Evolutionary conservation across 1,284 basidiomycete species (phyloP).

Genomic region (Rhodotorula mucilaginosa): DNA sequence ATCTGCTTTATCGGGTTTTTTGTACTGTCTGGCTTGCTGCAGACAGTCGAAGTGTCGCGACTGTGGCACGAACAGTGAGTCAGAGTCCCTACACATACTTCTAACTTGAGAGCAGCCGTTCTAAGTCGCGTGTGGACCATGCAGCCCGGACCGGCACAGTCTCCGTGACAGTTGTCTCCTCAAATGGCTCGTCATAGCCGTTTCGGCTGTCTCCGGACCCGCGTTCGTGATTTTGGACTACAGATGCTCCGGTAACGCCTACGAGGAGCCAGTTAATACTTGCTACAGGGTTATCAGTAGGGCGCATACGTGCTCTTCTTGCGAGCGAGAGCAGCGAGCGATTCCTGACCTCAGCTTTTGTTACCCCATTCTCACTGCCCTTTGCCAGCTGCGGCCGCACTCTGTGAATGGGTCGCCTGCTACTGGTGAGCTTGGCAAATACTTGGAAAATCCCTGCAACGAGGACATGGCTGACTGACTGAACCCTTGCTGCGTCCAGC

Average conservation of each 20-base stretch:
- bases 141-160: constrained; percentile 27
- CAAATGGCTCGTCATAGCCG: constrained; percentile 16
- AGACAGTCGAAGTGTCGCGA: constrained; percentile 29
- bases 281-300: constrained; percentile 25
- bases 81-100: too few species aligned
- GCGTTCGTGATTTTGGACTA: background rate
- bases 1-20: constrained; percentile 13
- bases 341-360: background rate
- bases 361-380: too few species aligned
- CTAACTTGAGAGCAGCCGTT: too few species aligned
- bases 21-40: constrained; percentile 3
- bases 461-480: background rate
- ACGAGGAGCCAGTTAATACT: background rate
- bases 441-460: too few species aligned
- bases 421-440: background rate
- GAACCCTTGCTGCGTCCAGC: background rate
- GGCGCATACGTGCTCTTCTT: background rate
- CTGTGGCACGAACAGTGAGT: constrained; percentile 35
- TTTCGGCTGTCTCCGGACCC: constrained; percentile 6
- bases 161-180: constrained; percentile 14
- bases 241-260: constrained; percentile 13
- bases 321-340: too few species aligned
- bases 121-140: too few species aligned
- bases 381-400: constrained; percentile 19
- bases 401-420: constrained; percentile 23